Percentiles rank a stretch among this genome's conserved stretches.
These are phyloP conservation scores for Alternaria viburni DNA, from an alignment of 2,329 filamentous ascomycete species.

Conservation along the genomic window DNA sequence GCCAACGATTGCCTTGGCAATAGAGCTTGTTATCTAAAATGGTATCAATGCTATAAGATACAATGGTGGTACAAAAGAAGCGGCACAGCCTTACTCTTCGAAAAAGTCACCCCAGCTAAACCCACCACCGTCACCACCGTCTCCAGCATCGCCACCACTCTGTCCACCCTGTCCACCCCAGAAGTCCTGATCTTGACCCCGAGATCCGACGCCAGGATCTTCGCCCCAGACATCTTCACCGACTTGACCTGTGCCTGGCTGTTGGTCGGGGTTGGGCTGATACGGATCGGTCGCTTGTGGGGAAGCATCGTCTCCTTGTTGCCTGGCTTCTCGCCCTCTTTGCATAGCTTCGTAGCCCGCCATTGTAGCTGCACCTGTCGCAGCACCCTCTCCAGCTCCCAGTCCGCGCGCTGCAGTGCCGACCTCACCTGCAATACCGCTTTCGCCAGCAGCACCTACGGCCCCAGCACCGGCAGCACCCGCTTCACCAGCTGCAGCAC, in stretches of 20 bases:
- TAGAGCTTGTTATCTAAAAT: neutral
- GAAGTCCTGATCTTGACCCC: conserved; percentile 31
- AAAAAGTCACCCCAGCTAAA: conserved; percentile 37
- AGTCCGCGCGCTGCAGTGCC: conserved; percentile 50
- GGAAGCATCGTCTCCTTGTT: conserved; percentile 31
- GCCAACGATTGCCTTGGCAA: neutral
- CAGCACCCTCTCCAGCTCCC: conserved; percentile 52
- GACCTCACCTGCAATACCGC: conserved; percentile 56
- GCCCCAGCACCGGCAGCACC: conserved; percentile 48
- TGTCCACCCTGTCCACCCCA: conserved; percentile 33
- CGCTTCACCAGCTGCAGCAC: conserved; percentile 49
- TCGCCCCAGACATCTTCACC: conserved; percentile 40
- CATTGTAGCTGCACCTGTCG: conserved; percentile 63
- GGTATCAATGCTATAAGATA: conserved; percentile 1
- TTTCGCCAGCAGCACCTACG: conserved; percentile 51
- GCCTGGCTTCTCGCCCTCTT: conserved; percentile 49
- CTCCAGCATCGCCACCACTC: conserved; percentile 45
- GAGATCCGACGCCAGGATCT: conserved; percentile 34
- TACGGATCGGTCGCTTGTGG: conserved; percentile 35
- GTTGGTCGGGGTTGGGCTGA: conserved; percentile 25
- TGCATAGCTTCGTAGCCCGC: conserved; percentile 70
- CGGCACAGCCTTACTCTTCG: conserved; percentile 9
- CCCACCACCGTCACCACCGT: conserved; percentile 26
- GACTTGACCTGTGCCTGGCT: conserved; percentile 20
- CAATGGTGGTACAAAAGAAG: conserved; percentile 1